phyloP scores from a whole-genome alignment of 1,139 yeast species.

The Blastobotrys buckinghamii region DNA sequence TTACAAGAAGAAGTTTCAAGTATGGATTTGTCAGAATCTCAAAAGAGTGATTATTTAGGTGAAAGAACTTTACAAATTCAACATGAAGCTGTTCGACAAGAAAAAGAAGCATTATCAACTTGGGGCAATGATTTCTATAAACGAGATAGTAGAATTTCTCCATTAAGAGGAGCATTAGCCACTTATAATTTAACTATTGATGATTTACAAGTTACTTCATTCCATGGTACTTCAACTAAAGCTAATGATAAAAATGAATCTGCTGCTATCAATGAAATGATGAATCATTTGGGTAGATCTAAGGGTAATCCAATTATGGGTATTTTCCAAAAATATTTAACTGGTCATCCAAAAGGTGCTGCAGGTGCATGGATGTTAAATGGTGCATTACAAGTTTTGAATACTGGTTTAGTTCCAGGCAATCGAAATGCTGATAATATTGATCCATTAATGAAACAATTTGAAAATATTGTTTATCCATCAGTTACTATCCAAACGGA shows the following conservation, averaged over 20 bases:
- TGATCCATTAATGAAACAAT: conserved; percentile 75
- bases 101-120: conserved; percentile 81
- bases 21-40: conserved; percentile 39
- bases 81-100: conserved; percentile 80
- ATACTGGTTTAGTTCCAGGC: conserved; percentile 95
- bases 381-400: conserved; percentile 92
- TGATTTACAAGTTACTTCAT: conserved; percentile 95
- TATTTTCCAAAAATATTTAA: conserved; percentile 96
- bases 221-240: conserved; percentile 98
- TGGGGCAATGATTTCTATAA: conserved; percentile 96
- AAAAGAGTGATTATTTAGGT: conserved; percentile 46
- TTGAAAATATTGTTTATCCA: conserved; percentile 87
- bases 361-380: conserved; percentile 99
- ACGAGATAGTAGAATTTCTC: conserved; percentile 91
- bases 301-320: conserved; percentile 98
- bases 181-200: conserved; percentile 88
- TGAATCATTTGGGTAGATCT: conserved; percentile 90
- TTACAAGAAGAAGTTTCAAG: conserved; percentile 65
- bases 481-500: conserved; percentile 90
- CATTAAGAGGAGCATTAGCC: conserved; percentile 95
- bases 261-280: conserved; percentile 83
- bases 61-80: conserved; percentile 87
- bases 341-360: conserved; percentile 99
- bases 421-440: conserved; percentile 97
- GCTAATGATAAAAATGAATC: conserved; percentile 99